Conservation (phyloP, 2,329 filamentous ascomycete species). For the Trichoderma aggressivum region DNA sequence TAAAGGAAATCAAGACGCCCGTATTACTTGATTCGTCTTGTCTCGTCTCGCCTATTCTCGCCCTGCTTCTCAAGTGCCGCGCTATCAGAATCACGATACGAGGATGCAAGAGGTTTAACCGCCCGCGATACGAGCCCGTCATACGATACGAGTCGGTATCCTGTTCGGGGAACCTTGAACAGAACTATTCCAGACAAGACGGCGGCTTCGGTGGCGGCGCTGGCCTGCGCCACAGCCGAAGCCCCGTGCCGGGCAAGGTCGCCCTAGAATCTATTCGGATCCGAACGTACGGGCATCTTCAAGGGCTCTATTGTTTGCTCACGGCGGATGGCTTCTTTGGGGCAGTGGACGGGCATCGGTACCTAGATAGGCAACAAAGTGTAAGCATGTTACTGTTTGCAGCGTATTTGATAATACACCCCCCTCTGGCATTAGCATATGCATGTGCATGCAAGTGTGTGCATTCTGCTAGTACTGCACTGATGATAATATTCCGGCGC, state of each 20-base stretch:
- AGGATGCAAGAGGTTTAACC: neutral
- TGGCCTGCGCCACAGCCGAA: slow-evolving; percentile 8
- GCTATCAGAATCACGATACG: neutral
- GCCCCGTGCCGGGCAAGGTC: neutral
- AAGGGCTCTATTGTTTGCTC: neutral
- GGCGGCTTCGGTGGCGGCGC: neutral
- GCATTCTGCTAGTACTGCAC: neutral
- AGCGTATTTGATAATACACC: neutral
- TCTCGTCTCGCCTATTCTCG: neutral
- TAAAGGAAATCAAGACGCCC: neutral
- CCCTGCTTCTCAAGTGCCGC: neutral
- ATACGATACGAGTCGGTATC: neutral
- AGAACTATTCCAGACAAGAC: neutral
- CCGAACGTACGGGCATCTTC: neutral
- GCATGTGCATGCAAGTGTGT: neutral
- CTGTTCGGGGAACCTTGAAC: neutral
- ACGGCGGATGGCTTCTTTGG: neutral
- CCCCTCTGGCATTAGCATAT: neutral
- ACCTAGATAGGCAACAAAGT: neutral
- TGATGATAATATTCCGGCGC: neutral
- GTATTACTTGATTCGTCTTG: neutral
- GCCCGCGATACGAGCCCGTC: neutral
- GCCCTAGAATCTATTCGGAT: neutral
- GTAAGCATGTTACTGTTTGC: neutral
- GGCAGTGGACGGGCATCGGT: too few species aligned